Evolutionary conservation across 2,329 filamentous ascomycete genomes (phyloP).

Genomic region (Talaromyces sp.): DNA sequence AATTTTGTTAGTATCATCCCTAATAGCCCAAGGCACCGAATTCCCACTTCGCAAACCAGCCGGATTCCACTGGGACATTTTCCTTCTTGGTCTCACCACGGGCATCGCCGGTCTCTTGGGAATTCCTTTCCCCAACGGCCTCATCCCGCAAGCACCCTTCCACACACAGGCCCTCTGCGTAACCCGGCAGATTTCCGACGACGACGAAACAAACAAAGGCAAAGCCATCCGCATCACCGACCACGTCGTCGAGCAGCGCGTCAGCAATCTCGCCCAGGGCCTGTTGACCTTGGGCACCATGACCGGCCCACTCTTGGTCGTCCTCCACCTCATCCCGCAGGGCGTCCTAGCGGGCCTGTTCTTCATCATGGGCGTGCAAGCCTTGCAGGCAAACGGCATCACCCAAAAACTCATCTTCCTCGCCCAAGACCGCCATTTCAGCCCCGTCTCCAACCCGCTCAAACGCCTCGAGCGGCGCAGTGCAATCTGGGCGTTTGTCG

Average conservation of each 20-base stretch:
- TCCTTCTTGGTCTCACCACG: slow-evolving; percentile 72
- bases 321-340: slow-evolving; percentile 72
- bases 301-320: slow-evolving; percentile 66
- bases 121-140: slow-evolving; percentile 74
- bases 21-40: slow-evolving; percentile 77
- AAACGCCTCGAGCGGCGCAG: slow-evolving; percentile 54
- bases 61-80: slow-evolving; percentile 81
- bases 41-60: slow-evolving; percentile 76
- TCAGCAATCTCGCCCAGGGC: slow-evolving; percentile 73
- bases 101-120: slow-evolving; percentile 70
- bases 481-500: slow-evolving; percentile 68
- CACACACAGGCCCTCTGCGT: slow-evolving; percentile 76
- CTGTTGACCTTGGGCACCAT: slow-evolving; percentile 74
- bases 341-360: slow-evolving; percentile 75
- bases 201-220: slow-evolving; percentile 56
- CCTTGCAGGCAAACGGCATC: slow-evolving; percentile 70
- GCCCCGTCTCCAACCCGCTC: slow-evolving; percentile 53
- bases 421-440: slow-evolving; percentile 59
- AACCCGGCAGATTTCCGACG: slow-evolving; percentile 50
- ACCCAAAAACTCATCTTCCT: slow-evolving; percentile 70
- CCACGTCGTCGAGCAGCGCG: slow-evolving; percentile 62
- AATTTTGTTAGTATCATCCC: slow-evolving; percentile 60
- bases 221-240: slow-evolving; percentile 58
- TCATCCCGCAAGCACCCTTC: slow-evolving; percentile 79
- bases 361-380: slow-evolving; percentile 79